Conservation (phyloP, 345 rosid species). For the Acer yangbiense region DNA sequence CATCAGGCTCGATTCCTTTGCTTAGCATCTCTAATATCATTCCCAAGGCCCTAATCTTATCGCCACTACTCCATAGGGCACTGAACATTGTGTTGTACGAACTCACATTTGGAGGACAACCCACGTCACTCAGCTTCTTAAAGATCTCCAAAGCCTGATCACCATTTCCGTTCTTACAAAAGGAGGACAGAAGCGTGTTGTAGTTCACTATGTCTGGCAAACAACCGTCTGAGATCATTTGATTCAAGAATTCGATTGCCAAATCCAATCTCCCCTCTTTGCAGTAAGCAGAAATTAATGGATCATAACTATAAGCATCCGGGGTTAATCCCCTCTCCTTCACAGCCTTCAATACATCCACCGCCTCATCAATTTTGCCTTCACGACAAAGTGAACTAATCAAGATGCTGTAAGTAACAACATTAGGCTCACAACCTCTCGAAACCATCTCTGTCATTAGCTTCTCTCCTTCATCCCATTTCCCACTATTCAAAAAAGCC, state of each 20-base stretch:
- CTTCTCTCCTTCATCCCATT: conserved; percentile 71
- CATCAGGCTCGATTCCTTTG: conserved; percentile 67
- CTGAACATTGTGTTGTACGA: conserved; percentile 89
- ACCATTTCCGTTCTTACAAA: conserved; percentile 71
- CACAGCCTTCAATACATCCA: conserved; percentile 58
- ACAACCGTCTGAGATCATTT: conserved; percentile 80
- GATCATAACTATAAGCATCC: conserved; percentile 78
- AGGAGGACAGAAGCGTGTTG: conserved; percentile 64
- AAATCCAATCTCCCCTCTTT: conserved; percentile 67
- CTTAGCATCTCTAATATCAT: conserved; percentile 69
- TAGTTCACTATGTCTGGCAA: conserved; percentile 83
- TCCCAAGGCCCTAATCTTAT: conserved; percentile 53
- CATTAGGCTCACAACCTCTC: conserved; percentile 57
- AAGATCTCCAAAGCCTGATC: conserved; percentile 79
- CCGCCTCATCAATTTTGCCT: conserved; percentile 62
- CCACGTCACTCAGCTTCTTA: conserved; percentile 60
- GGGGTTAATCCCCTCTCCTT: conserved; percentile 64
- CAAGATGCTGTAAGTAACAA: conserved; percentile 74
- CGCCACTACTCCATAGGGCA: conserved; percentile 72
- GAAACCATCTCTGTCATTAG: conserved; percentile 62
- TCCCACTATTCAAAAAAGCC: conserved; percentile 62
- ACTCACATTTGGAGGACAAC: conserved; percentile 75
- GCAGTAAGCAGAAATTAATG: conserved; percentile 77
- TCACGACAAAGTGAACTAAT: conserved; percentile 67
- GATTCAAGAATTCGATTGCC: conserved; percentile 72